Evolutionary conservation across 495 filamentous ascomycete species (phyloP), one percentile per base, ranked within the genome.

Genomic region (Penicillium paradoxum): DNA sequence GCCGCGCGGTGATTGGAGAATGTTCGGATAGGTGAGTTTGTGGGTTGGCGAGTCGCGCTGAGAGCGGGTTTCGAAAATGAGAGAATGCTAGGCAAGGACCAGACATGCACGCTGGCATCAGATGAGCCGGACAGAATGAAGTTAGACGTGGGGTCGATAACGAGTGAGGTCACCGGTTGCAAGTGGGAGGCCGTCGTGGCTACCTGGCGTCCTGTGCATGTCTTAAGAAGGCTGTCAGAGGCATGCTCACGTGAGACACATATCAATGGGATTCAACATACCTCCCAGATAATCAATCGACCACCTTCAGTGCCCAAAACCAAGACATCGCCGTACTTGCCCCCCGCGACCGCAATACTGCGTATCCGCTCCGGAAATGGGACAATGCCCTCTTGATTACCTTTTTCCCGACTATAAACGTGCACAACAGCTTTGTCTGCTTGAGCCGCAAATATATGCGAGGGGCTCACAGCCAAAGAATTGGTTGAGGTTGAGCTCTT

Each of bases 231-330:
- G 22, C 33, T 24, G 25, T 55, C n/a, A 50, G 32, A 44, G 3
- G 7, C 13, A 41, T 17, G 10, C 45, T 59, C 47, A 33, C 15
- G 37, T 15, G 18, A 10, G 13, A 18, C 19, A 32, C 17, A 22
- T 30, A 50, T 33, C 18, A 30, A 54, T 27, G 40, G 8, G 41
- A 45, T 43, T 37, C 21, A 48, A 72, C 76, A 58, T 63, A 93
- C 90, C 87, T 98, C 93, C 93, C 93, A 98, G 10, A 95, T 67
- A 60, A 95, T 86, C 51, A 97, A 63, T 45, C 91, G 83, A 14
- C 93, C 93, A 52, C 88, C 87, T 39, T 86, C 84, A 1, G 89
- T 93, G n/a, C 93, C 93, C 42, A 96, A 65, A 52, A 91, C 75
- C 50, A 98, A 71, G 34, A 93, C 78, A 49, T 77, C 79, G 44